These are phyloP conservation scores for Solanum commersonii DNA, from an alignment of 257 asterid species.

Conservation along the genomic window DNA sequence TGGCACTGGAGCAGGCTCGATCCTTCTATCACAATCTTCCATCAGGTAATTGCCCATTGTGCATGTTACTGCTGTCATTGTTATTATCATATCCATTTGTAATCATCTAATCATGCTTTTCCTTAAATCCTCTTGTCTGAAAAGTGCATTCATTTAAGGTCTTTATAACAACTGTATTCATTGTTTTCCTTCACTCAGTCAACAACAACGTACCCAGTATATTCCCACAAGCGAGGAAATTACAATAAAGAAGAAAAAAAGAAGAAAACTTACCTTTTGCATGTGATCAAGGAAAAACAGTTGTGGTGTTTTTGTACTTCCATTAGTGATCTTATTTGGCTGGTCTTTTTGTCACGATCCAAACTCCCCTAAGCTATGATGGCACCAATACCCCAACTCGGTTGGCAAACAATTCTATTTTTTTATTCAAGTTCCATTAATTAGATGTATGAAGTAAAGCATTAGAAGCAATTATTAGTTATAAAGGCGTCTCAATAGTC, in stretches of 20 bases:
- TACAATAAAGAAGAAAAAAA: not conserved
- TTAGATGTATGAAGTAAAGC: not conserved
- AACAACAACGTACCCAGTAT: not conserved
- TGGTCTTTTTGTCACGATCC: not conserved
- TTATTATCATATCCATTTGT: not conserved
- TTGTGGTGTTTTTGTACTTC: not conserved
- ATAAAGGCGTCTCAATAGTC: not conserved
- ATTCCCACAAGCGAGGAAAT: not conserved
- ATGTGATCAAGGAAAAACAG: not conserved
- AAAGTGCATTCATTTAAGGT: not conserved
- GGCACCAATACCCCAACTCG: not conserved
- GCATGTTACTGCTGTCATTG: constrained; percentile 3
- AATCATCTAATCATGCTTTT: not conserved
- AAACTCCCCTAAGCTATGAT: not conserved
- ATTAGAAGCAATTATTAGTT: not conserved
- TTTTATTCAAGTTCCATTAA: not conserved
- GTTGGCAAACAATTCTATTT: not conserved
- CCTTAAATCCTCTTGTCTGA: not conserved
- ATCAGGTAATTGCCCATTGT: constrained; percentile 43
- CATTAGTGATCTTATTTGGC: not conserved
- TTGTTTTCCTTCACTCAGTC: not conserved
- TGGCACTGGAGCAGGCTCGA: constrained; percentile 96
- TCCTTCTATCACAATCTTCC: constrained; percentile 82
- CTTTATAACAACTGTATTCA: not conserved
- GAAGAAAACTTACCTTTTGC: not conserved